Evolutionary conservation across 306 rosid genomes (phyloP).

Genomic region (Nissolia schottii): DNA sequence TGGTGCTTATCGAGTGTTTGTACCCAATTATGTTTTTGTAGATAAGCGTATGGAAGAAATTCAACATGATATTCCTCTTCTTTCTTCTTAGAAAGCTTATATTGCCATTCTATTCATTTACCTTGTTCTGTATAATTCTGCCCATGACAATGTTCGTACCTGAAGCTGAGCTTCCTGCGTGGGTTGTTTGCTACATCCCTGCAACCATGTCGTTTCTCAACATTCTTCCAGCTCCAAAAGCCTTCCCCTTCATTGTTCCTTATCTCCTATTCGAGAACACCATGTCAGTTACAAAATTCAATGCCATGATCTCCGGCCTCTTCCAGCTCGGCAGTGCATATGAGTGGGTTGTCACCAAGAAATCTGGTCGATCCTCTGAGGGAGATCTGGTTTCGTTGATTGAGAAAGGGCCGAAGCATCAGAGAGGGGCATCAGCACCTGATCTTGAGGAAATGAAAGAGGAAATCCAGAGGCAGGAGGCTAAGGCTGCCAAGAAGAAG

Average conservation of each 20-base stretch:
- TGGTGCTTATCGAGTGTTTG: constrained; percentile 22
- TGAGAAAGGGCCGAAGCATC: constrained; percentile 64
- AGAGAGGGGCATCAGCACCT: constrained; percentile 71
- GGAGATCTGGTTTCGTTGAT: constrained; percentile 78
- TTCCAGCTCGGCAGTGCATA: constrained; percentile 97
- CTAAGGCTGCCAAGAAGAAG: constrained; percentile 47
- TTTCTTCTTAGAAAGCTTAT: constrained; percentile 83
- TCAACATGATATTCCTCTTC: constrained; percentile 93
- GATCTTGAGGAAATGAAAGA: constrained; percentile 73
- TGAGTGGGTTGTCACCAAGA: constrained; percentile 97
- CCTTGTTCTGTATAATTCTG: constrained; percentile 88
- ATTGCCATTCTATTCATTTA: constrained; percentile 89
- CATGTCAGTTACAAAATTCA: constrained; percentile 97
- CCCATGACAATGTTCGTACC: constrained; percentile 99
- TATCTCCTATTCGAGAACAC: constrained; percentile 97
- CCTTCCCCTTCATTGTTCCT: constrained; percentile 94
- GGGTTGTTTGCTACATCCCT: constrained; percentile 96
- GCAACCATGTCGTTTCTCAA: constrained; percentile 94
- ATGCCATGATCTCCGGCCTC: constrained; percentile 94
- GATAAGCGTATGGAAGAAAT: constrained; percentile 92
- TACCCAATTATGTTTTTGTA: constrained; percentile 35
- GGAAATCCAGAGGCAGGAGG: constrained; percentile 55
- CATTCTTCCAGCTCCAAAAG: constrained; percentile 91
- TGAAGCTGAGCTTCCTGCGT: constrained; percentile 82
- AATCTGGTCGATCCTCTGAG: constrained; percentile 93